Conservation (phyloP, 2,329 filamentous ascomycete genomes). For the Penicillium sp. region DNA sequence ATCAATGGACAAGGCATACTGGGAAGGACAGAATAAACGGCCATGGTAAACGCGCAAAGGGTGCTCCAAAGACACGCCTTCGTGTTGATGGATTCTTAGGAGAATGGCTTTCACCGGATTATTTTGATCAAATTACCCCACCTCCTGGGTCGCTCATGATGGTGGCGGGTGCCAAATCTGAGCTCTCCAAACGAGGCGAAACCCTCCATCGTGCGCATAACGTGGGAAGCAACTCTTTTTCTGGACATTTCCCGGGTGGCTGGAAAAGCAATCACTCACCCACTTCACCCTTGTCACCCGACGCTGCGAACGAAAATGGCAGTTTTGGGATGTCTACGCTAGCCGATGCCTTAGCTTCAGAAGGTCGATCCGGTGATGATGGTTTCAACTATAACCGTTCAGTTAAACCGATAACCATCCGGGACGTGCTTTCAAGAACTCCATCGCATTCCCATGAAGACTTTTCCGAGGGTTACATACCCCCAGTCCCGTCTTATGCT, state of each 20-base stretch:
- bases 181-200: constrained; percentile 73
- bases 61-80: constrained; percentile 39
- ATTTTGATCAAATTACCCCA: constrained; percentile 87
- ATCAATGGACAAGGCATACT: background rate
- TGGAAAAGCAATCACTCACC: constrained; percentile 46
- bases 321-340: constrained; percentile 30
- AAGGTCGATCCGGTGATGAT: constrained; percentile 47
- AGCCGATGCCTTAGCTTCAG: constrained; percentile 34
- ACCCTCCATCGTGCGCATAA: constrained; percentile 44
- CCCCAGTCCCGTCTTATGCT: constrained; percentile 78
- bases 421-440: constrained; percentile 28
- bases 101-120: constrained; percentile 91
- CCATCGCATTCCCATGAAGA: constrained; percentile 29
- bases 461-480: constrained; percentile 56
- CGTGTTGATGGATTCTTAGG: constrained; percentile 89
- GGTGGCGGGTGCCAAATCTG: constrained; percentile 83
- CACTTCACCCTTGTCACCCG: constrained; percentile 20
- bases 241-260: constrained; percentile 52
- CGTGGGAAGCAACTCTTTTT: constrained; percentile 31
- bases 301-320: constrained; percentile 20
- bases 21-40: constrained; percentile 1
- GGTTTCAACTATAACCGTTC: background rate
- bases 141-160: constrained; percentile 83
- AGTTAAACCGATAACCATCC: constrained; percentile 9
- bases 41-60: constrained; percentile 4